Conservation (phyloP, 139 green algal genomes). For the Penium margaritaceum region DNA sequence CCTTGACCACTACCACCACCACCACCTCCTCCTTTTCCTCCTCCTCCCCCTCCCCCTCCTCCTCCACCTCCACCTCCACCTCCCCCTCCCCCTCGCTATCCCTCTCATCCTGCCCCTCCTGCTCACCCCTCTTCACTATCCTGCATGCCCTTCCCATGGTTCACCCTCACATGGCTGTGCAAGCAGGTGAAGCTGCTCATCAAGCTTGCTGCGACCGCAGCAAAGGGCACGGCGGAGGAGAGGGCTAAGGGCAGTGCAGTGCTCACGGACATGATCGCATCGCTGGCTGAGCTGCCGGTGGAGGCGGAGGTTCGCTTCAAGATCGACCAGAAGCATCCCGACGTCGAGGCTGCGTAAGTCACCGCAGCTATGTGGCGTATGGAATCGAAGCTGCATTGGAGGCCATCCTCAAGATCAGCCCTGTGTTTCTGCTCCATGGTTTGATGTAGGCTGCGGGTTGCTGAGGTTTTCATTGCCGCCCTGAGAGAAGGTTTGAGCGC, state of each 20-base stretch:
- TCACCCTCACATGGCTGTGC: background rate
- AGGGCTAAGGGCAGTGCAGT: slow-evolving; percentile 31
- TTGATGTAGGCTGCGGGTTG: background rate
- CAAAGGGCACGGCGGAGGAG: slow-evolving; percentile 53
- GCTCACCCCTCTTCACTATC: no score
- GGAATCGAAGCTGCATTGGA: background rate
- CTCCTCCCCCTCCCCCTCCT: no score
- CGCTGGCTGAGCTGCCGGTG: slow-evolving; percentile 67
- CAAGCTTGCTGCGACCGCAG: slow-evolving; percentile 50
- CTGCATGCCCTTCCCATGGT: background rate
- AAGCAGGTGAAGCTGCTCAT: slow-evolving; percentile 79
- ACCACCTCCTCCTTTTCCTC: no score
- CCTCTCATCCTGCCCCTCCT: no score
- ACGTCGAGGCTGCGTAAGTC: slow-evolving; percentile 56
- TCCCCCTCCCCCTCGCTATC: no score
- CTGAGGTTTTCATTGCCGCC: background rate
- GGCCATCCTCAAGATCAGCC: background rate
- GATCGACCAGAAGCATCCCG: slow-evolving; percentile 44
- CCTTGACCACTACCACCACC: no score
- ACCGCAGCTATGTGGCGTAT: no score
- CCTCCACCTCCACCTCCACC: no score
- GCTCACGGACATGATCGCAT: slow-evolving; percentile 61
- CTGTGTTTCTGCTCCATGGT: background rate
- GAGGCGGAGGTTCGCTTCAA: slow-evolving; percentile 63
- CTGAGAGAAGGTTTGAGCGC: background rate